Evolutionary conservation across 1,139 yeast genomes (phyloP), one percentile per base, ranked within the genome.

Genomic region (Yamadazyma dendronema): DNA sequence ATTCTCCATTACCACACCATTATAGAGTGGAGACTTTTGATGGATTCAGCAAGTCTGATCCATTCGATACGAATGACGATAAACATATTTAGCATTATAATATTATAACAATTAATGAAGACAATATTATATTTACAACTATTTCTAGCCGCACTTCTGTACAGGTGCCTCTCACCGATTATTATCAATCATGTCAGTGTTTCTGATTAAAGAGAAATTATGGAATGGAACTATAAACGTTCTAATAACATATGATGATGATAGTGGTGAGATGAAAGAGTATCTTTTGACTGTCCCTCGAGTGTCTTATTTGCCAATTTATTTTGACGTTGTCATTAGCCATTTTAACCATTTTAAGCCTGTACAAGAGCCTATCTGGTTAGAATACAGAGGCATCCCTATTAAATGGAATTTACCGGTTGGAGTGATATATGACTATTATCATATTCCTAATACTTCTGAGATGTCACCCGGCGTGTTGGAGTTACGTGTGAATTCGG

Each of bases 381-480:
- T 88, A 35, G 88, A 79, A 46, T 76, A 66, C 50, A 81, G 81
- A 22, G 74, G 65, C 4, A 77, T 68, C 1, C 88, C 94, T 0
- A 42, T 89, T 19, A 72, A 75, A 33, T 89, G 96, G 95, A 81
- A 84, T 48, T 63, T 80, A 48, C 97, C 97, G 0, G 61, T 83
- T 4, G 96, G 96, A 0, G 64, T 84, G 4, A 59, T 83, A 4
- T 77, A 72, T 51, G 96, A 88, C 48, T 56, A 71, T 16, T 56
- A 74, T 38, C 63, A 67, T 15, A 39, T 56, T 12, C 56, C 57
- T 2, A 28, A 28, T 21, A 17, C 30, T 5, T 9, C 39, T 35
- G 4, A 35, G 34, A 4, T 16, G 33, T 12, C 11, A 28, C 29
- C 30, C 3, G 31, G 29, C 28, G 31, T 8, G 14, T 25, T 22